Base-by-base conservation (phyloP, 139 green algal genomes). In the Coccomyxa sp. region DNA sequence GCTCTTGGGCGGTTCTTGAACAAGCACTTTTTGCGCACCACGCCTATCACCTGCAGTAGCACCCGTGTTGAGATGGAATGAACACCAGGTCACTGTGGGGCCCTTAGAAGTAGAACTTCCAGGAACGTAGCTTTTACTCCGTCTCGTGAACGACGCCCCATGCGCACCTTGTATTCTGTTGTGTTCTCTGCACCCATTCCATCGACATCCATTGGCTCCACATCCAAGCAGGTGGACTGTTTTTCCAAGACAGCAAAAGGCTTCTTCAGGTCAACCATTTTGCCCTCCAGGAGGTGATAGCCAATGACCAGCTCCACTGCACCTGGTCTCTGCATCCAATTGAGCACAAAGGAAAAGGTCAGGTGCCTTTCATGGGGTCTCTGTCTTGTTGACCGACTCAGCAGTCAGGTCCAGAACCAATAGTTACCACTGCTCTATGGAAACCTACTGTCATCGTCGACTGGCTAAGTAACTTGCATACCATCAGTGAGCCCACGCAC, bases 221-320 rank as follows among this genome's bases (percentile, higher is more conserved):
- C 79, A 58, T 51, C 25, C 77, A 27, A 27, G 18, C 13, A 15
- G 57, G 28, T 57, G 58, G 77, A 67, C 21, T 38, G 57, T 63
- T 90, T 90, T 81, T 93, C 81, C 15, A 98, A 81, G 23, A 98
- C 88, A 0, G 89, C 93, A 57, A 98, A 81, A 0, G 94, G 93
- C 79, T 97, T 97, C 77, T 95, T 97, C 30, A 98, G 82, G 14
- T 81, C n/a, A 60, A 95, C 74, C 18, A 84, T 74, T 79, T 93
- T 94, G 45, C 94, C 94, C 77, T 96, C 94, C 25, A 97, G 79
- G 71, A 95, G 90, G 78, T 98, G 94, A 82, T 96, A 95, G 4
- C 94, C 94, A 25, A 97, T 91, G 0, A 87, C 93, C 23, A 97
- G 83, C 30, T 91, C 79, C 13, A 96, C 77, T 0, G 82, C 63